Conservation (phyloP, 1,284 basidiomycete genomes). For the Ganoderma sinense region DNA sequence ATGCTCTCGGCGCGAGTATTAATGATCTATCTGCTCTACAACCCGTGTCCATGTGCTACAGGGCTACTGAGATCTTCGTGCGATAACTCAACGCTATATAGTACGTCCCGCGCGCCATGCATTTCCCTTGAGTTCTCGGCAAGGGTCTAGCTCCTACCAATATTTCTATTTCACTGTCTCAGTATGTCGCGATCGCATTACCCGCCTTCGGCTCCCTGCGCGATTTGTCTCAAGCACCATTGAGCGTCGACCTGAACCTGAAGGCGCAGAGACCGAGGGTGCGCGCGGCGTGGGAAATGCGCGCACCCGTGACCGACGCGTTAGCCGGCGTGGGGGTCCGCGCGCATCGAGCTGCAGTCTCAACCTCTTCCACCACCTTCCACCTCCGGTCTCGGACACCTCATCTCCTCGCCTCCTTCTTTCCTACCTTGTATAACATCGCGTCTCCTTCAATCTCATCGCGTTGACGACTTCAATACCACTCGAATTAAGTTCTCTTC, state of each 20-base stretch:
- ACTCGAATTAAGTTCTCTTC: neutral
- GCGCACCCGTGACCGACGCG: slow-evolving; percentile 19
- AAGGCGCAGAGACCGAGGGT: neutral
- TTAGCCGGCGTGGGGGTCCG: neutral
- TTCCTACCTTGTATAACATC: neutral
- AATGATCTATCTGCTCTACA: neutral
- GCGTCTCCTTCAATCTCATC: neutral
- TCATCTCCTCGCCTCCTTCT: neutral
- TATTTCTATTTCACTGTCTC: neutral
- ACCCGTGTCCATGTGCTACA: neutral
- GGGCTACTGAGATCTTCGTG: neutral
- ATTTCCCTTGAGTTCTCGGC: no score
- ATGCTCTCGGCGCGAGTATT: no score
- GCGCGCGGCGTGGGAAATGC: slow-evolving; percentile 12
- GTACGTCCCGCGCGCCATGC: neutral
- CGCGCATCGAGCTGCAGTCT: neutral
- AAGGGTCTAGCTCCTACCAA: no score
- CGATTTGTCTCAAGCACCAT: neutral
- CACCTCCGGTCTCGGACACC: neutral
- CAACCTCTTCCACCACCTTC: slow-evolving; percentile 6
- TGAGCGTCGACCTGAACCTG: neutral
- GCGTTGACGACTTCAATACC: neutral
- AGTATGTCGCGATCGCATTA: neutral
- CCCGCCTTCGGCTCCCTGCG: neutral
- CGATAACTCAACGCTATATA: neutral